Percentiles rank a stretch among this genome's conserved stretches.
Evolutionary conservation across 331 rosid genomes (phyloP).

Genomic region (Erythrophleum ivorense): DNA sequence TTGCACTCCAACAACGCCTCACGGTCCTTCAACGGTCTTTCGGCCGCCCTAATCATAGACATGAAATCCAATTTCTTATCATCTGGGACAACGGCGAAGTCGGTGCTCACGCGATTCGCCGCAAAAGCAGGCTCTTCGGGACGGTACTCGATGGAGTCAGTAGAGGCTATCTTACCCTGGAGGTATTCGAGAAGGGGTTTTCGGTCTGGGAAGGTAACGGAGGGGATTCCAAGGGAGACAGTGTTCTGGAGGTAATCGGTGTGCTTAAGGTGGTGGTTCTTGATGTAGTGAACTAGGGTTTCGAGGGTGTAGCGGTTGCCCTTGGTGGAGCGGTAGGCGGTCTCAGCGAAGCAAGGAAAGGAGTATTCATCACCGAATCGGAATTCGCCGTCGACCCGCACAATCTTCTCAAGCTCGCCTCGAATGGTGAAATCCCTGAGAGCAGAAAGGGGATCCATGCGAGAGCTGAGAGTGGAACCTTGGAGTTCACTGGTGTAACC

Average conservation of each 20-base stretch:
- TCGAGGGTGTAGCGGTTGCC: conserved; percentile 92
- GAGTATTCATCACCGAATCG: conserved; percentile 80
- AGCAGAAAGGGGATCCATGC: conserved; percentile 94
- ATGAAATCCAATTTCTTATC: conserved; percentile 50
- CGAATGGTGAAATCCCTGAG: conserved; percentile 85
- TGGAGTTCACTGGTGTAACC: not conserved
- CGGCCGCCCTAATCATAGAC: conserved; percentile 61
- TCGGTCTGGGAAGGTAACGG: conserved; percentile 92
- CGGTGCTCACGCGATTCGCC: conserved; percentile 1
- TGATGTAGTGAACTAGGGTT: conserved; percentile 85
- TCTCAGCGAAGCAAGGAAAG: conserved; percentile 74
- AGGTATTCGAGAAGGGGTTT: conserved; percentile 88
- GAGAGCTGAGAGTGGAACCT: not conserved
- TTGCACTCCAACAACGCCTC: conserved; percentile 81
- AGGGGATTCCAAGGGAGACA: conserved; percentile 67
- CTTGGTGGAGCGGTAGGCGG: conserved; percentile 92
- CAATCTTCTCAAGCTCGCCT: conserved; percentile 79
- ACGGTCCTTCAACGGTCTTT: conserved; percentile 84
- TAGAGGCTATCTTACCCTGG: conserved; percentile 72
- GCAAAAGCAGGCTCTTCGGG: conserved; percentile 57
- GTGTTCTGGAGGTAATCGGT: conserved; percentile 86
- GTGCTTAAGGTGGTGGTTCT: conserved; percentile 80
- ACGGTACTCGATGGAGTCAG: conserved; percentile 83
- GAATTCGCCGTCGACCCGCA: conserved; percentile 67
- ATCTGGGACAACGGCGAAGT: not conserved